Base-by-base conservation (phyloP, 495 filamentous ascomycete species). In the Acidomyces sp. region DNA sequence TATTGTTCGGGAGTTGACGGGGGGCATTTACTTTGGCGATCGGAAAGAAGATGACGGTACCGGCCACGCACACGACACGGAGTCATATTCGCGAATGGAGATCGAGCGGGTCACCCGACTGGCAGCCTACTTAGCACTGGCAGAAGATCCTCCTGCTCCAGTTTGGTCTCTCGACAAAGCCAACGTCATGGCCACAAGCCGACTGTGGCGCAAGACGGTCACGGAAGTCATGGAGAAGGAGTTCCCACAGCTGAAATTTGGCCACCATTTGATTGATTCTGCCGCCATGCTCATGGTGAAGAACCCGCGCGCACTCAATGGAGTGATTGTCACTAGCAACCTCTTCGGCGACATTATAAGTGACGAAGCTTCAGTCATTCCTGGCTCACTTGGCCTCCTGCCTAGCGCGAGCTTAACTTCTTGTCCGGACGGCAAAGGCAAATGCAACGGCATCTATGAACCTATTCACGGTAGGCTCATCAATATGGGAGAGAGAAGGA, bases 221-320 rank as follows among this genome's bases (percentile, higher is more conserved):
- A 74, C 74, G 27, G 82, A 93, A 65, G 66, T 93, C 44, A 76
- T 83, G 62, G 69, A 62, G 16, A 79, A 79, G 39, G 90, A 97
- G 68, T 97, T 87, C 64, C 90, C 90, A 22, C 73, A 84, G 58
- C 63, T 97, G 16, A 72, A 82, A 66, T 56, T 92, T 27, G 73
- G 74, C 43, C 87, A 95, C 62, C 88, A 97, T 55, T 69, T 97
- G 27, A 95, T 97, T 56, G 90, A 97, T 64, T 82, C 75, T 40
- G 90, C 87, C 15, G 88, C 90, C 37, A 95, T 97, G 88, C 61
- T 95, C 48, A 87, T 96, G 84, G 73, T 97, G 37, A 94, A 94
- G 77, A 83, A 87, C 57, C 90, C 90, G 17, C 68, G 82, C 17
- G 75, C 81, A 37, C 68, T 97, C 34, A 96, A 96, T 58, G 90